Conservation (phyloP, 2,329 filamentous ascomycete species). For the Gremmenia infestans region DNA sequence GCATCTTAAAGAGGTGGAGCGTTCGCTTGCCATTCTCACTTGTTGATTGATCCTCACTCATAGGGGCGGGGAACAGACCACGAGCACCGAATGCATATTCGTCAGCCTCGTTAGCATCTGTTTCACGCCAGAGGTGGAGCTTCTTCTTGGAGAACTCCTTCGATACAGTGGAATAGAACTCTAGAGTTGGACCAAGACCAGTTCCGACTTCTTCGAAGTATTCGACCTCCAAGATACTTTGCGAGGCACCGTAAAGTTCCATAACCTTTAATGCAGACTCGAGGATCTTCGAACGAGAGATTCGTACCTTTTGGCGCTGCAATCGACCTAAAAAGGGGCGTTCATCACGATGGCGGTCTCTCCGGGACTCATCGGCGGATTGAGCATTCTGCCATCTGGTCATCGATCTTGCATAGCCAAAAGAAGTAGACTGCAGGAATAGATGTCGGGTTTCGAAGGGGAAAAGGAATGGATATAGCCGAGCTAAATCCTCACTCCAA, state of each 20-base stretch:
- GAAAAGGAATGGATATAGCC: conserved; percentile 93
- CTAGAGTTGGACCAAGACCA: conserved; percentile 87
- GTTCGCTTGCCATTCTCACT: conserved; percentile 82
- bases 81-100: conserved; percentile 82
- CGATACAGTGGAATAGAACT: conserved; percentile 97
- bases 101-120: conserved; percentile 64
- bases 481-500: conserved; percentile 93
- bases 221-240: conserved; percentile 93
- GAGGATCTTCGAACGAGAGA: conserved; percentile 87
- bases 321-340: conserved; percentile 85
- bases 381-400: conserved; percentile 94
- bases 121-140: conserved; percentile 92
- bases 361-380: conserved; percentile 70
- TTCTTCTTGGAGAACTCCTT: conserved; percentile 98
- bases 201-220: conserved; percentile 99
- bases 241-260: conserved; percentile 95
- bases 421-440: conserved; percentile 96
- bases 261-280: conserved; percentile 98
- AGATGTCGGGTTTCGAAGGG: conserved; percentile 96
- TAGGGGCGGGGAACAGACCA: conserved; percentile 86
- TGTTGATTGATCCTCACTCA: conserved; percentile 70
- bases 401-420: conserved; percentile 97
- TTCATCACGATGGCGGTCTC: conserved; percentile 80
- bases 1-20: conserved; percentile 81
- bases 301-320: conserved; percentile 96